A percentile compares a stretch with the other conserved stretches of the same genome.
Evolutionary conservation across 176 grass and related monocot species (phyloP).

Genomic region (Eremochloa ophiuroides): DNA sequence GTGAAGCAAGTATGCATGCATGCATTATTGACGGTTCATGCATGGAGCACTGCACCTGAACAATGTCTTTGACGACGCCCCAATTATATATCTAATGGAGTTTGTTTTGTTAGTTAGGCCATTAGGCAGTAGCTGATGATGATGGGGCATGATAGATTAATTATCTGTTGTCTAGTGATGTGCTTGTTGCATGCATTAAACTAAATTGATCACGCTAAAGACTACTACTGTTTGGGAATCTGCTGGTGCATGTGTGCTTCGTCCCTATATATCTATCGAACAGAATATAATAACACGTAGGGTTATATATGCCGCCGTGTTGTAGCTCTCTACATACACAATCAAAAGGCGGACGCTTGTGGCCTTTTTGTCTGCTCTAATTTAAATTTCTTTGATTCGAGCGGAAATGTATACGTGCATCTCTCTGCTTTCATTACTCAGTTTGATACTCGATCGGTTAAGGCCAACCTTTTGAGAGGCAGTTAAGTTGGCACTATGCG

Average conservation of each 20-base stretch:
- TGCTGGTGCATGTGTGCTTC: slow-evolving; percentile 14
- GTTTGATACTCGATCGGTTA: slow-evolving; percentile 7
- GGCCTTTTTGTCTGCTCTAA: neutral
- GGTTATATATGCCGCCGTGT: neutral
- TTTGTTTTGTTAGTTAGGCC: slow-evolving; percentile 12
- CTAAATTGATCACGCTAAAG: slow-evolving; percentile 3
- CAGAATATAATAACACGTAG: slow-evolving; percentile 8
- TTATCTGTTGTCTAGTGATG: slow-evolving; percentile 8
- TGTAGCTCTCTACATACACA: neutral
- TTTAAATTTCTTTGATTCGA: neutral
- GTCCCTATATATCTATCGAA: neutral
- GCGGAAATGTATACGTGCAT: neutral
- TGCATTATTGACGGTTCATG: slow-evolving; percentile 35
- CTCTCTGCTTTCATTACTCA: neutral
- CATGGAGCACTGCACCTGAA: slow-evolving; percentile 26
- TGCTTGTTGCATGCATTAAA: slow-evolving; percentile 13
- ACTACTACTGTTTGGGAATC: slow-evolving; percentile 25
- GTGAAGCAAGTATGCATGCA: neutral
- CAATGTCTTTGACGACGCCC: slow-evolving; percentile 5
- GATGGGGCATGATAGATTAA: neutral
- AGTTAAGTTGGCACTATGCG: neutral
- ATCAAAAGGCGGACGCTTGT: slow-evolving; percentile 8
- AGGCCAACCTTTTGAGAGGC: neutral
- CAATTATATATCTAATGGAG: slow-evolving; percentile 8
- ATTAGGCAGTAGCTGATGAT: slow-evolving; percentile 19